Evolutionary conservation across 495 filamentous ascomycete species (phyloP), one percentile per base, ranked within the genome.

Genomic region (Xylaria sp.): DNA sequence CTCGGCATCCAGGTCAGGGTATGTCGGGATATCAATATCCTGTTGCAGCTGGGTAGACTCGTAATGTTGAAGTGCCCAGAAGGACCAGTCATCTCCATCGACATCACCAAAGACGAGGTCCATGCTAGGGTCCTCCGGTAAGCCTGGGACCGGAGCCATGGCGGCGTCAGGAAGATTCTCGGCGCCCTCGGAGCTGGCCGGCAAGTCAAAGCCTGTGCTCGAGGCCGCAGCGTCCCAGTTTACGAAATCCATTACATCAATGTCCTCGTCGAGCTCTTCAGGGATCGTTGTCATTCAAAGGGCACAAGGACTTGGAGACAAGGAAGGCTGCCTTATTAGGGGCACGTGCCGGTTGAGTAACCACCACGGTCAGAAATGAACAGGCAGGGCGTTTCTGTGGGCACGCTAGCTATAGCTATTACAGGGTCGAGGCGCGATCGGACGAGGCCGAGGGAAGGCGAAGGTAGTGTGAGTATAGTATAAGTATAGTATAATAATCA

Each of bases 51-150:
- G 77, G 48, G 72, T 75, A 33, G 77, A 74, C 48, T 78, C 75
- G 53, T 77, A 86, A 68, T 86, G 83, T 67, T 85, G 78, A 17
- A 86, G 74, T 52, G 84, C 84, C 82, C 83, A 85, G 73, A 81
- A 84, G 8, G 83, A 84, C 77, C 84, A 85, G 73, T 85, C 82
- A 67, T 86, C 84, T 14, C 80, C 83, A 0, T 81, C 78, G 43
- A 82, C 79, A 67, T 85, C 82, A 35, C 80, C 83, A 52, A 86
- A 75, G 11, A 79, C 81, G 26, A 85, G 75, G 67, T 84, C 82
- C 70, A 86, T 74, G 26, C 80, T 77, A 12, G 75, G 74, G 41
- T 81, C 74, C 55, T 72, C 72, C 33, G 72, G 69, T n/a, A 59
- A 71, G 53, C 52, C 41, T 33, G 76, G 66, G 35, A 70, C 75